Conservation (phyloP, 2,329 filamentous ascomycete genomes). For the Hawksworthiomyces lignivorus region DNA sequence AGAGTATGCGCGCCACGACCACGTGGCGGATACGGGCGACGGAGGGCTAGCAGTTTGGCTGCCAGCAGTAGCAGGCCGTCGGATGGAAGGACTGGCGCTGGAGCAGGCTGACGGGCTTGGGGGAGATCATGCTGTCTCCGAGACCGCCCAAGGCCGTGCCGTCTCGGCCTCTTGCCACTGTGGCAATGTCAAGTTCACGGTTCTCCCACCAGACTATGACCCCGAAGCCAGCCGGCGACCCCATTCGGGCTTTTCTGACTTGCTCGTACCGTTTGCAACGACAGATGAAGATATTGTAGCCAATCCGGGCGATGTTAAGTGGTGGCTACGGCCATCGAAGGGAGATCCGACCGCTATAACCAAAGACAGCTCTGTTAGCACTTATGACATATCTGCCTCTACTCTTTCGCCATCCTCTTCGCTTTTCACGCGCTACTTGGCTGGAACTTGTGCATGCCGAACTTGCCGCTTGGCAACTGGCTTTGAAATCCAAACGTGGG, state of each 20-base stretch:
- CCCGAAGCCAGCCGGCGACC: constrained; percentile 31
- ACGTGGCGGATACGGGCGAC: constrained; percentile 26
- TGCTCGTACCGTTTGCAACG: constrained; percentile 38
- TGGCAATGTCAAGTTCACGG: constrained; percentile 44
- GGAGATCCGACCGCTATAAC: neutral
- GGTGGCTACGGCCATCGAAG: constrained; percentile 45
- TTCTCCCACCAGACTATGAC: constrained; percentile 44
- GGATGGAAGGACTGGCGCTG: too few species aligned
- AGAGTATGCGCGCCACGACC: constrained; percentile 16
- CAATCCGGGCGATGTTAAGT: constrained; percentile 45
- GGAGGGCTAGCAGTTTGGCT: constrained; percentile 30
- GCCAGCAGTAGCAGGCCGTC: constrained; percentile 3
- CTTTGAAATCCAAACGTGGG: constrained; percentile 59
- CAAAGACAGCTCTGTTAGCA: too few species aligned
- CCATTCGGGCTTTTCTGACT: constrained; percentile 43
- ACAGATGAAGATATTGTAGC: constrained; percentile 14
- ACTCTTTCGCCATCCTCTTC: too few species aligned
- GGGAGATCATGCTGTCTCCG: too few species aligned
- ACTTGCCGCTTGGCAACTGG: constrained; percentile 54
- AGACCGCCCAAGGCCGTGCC: neutral
- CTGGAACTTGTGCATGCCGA: constrained; percentile 53
- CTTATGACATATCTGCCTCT: too few species aligned
- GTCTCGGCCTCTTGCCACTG: constrained; percentile 37
- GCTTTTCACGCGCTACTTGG: constrained; percentile 41
- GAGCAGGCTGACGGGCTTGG: too few species aligned